These are phyloP conservation scores for Arabidopsis lyrata DNA, from an alignment of 441 rosid genomes.

Conservation along the genomic window DNA sequence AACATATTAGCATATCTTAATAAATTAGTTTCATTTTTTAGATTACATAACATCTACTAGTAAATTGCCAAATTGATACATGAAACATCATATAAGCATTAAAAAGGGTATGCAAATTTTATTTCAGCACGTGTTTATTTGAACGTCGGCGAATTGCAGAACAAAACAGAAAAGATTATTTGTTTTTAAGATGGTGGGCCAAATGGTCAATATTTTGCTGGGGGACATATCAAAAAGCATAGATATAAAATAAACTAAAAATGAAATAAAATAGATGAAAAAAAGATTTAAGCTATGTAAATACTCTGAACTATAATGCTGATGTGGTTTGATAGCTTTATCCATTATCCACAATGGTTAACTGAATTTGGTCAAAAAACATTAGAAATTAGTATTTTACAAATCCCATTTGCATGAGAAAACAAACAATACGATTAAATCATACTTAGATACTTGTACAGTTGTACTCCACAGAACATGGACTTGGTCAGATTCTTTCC, in stretches of 20 bases:
- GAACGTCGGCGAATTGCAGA: constrained; percentile 32
- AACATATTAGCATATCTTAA: too few relatives aligned
- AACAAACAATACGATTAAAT: constrained; percentile 16
- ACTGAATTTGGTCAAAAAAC: constrained; percentile 37
- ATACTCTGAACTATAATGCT: constrained; percentile 34
- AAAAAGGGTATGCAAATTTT: constrained; percentile 1
- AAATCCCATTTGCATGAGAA: background rate
- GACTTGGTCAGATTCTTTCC: constrained; percentile 25
- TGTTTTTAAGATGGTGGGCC: constrained; percentile 31
- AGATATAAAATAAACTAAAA: background rate
- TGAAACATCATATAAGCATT: constrained; percentile 27
- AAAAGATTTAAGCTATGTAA: constrained; percentile 21
- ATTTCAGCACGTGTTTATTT: constrained; percentile 41
- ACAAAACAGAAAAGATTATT: constrained; percentile 29
- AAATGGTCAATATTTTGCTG: constrained; percentile 16
- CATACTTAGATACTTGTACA: background rate
- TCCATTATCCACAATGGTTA: constrained; percentile 40
- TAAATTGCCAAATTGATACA: background rate
- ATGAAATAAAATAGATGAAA: constrained; percentile 8
- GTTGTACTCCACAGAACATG: constrained; percentile 18
- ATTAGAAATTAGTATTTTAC: background rate
- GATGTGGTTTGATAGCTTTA: constrained; percentile 39
- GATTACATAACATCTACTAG: too few relatives aligned
- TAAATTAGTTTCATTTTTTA: too few relatives aligned
- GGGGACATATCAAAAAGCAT: background rate